These are phyloP conservation scores for Sisymbrium irio DNA, from an alignment of 345 rosid species.

Conservation along the genomic window DNA sequence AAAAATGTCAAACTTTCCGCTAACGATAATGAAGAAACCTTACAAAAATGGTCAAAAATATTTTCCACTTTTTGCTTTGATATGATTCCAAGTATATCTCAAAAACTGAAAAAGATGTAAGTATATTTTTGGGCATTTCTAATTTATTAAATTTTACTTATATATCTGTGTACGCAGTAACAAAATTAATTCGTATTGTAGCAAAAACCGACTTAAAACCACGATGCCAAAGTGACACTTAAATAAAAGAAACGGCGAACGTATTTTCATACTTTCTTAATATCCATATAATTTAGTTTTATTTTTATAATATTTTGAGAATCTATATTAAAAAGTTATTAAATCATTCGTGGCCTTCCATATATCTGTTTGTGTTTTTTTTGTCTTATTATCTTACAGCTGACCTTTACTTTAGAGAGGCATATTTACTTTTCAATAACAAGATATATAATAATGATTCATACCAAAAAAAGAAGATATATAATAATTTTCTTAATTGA, in stretches of 20 bases:
- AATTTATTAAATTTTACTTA: neutral
- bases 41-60: neutral
- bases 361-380: neutral
- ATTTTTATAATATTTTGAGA: neutral
- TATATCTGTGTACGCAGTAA: too few species aligned
- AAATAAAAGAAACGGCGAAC: neutral
- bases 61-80: neutral
- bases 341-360: constrained; percentile 3
- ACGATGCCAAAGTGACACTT: neutral
- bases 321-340: neutral
- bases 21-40: neutral
- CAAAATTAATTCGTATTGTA: neutral
- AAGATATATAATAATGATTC: too few species aligned
- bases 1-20: neutral
- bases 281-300: neutral
- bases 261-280: neutral
- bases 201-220: neutral
- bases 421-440: constrained; percentile 3
- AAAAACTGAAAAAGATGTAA: neutral
- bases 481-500: neutral
- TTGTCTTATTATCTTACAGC: constrained; percentile 17
- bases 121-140: neutral
- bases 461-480: too few species aligned
- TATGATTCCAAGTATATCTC: neutral
- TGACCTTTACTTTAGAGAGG: constrained; percentile 21